Evolutionary conservation across 2,329 filamentous ascomycete species (phyloP).

Genomic region (Fusarium sambucinum): DNA sequence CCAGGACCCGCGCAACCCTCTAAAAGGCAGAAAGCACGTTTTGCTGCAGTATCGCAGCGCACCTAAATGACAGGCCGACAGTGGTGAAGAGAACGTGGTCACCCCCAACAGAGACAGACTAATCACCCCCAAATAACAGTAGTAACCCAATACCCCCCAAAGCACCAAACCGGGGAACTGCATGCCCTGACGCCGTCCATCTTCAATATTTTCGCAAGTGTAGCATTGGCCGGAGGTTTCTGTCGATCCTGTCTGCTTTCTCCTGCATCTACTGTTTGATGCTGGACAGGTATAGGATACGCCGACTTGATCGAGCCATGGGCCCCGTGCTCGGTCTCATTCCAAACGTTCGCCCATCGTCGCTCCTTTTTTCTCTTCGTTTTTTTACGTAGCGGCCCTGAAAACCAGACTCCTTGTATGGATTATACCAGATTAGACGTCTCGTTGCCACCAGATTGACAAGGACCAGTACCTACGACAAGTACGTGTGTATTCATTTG

Average conservation of each 20-base stretch:
- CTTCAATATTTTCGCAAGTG: background rate
- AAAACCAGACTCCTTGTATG: slow-evolving; percentile 33
- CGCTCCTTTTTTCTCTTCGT: slow-evolving; percentile 3
- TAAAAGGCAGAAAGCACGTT: slow-evolving; percentile 24
- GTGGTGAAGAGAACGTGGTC: slow-evolving; percentile 22
- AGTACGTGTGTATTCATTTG: slow-evolving; percentile 26
- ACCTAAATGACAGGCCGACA: slow-evolving; percentile 26
- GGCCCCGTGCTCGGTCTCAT: slow-evolving; percentile 20
- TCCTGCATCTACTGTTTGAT: slow-evolving; percentile 28
- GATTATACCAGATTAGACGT: slow-evolving; percentile 33
- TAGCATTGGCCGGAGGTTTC: slow-evolving; percentile 34
- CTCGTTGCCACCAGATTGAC: slow-evolving; percentile 30
- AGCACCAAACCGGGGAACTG: slow-evolving; percentile 44
- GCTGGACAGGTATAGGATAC: slow-evolving; percentile 20
- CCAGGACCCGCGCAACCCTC: slow-evolving; percentile 24
- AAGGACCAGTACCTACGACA: slow-evolving; percentile 28
- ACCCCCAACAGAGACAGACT: slow-evolving; percentile 38
- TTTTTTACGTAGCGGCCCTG: slow-evolving; percentile 16
- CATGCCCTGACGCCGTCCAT: slow-evolving; percentile 39
- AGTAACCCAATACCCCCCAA: slow-evolving; percentile 37
- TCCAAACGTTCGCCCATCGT: slow-evolving; percentile 4
- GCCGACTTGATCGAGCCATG: slow-evolving; percentile 30
- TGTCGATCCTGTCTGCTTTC: slow-evolving; percentile 40
- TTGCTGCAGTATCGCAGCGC: slow-evolving; percentile 40
- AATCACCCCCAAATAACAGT: slow-evolving; percentile 39